Evolutionary conservation across 108 stramenopile species (phyloP).

Genomic region (Nitzschia putrida): DNA sequence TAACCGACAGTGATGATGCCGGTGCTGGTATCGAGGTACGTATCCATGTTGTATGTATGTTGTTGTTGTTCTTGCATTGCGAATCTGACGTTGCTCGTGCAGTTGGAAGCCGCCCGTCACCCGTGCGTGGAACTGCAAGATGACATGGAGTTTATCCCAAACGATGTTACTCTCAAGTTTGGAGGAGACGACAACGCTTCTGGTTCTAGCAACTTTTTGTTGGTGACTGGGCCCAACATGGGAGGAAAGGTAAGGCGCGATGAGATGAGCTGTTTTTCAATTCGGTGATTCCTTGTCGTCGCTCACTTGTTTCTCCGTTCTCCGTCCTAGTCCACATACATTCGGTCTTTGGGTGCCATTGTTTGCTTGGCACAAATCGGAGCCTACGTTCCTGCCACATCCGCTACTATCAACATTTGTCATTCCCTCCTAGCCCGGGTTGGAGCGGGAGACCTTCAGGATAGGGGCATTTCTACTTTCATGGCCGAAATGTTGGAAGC

Average conservation of each 20-base stretch:
- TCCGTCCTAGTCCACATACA: conserved; percentile 78
- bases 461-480: conserved; percentile 95
- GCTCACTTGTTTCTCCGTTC: background rate
- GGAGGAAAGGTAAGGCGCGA: conserved; percentile 41
- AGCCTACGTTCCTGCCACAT: conserved; percentile 80
- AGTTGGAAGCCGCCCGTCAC: conserved; percentile 87
- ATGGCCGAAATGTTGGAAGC: conserved; percentile 99
- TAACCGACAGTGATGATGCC: conserved; percentile 84
- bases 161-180: conserved; percentile 81
- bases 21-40: conserved; percentile 76
- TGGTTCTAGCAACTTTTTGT: conserved; percentile 56
- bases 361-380: conserved; percentile 96
- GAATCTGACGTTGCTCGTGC: background rate
- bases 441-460: conserved; percentile 94
- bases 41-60: background rate
- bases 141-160: conserved; percentile 91
- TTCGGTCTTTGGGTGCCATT: conserved; percentile 91
- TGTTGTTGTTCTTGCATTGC: background rate
- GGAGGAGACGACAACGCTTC: conserved; percentile 27
- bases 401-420: conserved; percentile 87
- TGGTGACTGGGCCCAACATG: conserved; percentile 99
- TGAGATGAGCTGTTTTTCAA: background rate
- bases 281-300: background rate
- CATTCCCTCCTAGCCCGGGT: conserved; percentile 92
- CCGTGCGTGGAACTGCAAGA: conserved; percentile 96